Percentiles rank a stretch among this genome's conserved stretches.
Conservation (phyloP, 129 eudicot species). For the Heracleum sosnowskyi region DNA sequence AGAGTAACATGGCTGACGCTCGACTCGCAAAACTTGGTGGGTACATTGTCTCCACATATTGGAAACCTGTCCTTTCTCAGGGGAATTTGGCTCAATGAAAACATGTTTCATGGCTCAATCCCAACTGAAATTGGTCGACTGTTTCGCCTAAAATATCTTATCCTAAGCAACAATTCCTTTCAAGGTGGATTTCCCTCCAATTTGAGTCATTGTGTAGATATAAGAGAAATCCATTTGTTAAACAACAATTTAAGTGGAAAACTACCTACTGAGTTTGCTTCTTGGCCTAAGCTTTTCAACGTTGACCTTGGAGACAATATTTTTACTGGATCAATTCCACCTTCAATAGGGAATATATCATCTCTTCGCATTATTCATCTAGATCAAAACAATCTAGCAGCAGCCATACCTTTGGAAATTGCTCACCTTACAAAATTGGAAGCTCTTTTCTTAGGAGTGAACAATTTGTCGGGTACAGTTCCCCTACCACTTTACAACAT, state of each 20-base stretch:
- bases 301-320: not conserved
- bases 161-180: not conserved
- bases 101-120: not conserved
- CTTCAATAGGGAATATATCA: slow-evolving; percentile 17
- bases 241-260: not conserved
- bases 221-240: not conserved
- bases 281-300: slow-evolving; percentile 8
- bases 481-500: slow-evolving; percentile 10
- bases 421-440: not conserved
- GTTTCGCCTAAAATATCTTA: not conserved
- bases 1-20: not conserved
- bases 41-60: not conserved
- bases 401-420: slow-evolving; percentile 15
- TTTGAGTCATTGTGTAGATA: not conserved
- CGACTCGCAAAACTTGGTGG: not conserved
- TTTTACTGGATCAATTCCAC: slow-evolving; percentile 15
- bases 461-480: slow-evolving; percentile 11
- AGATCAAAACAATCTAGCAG: slow-evolving; percentile 5
- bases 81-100: not conserved
- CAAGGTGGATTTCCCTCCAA: not conserved
- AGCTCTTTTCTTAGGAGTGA: not conserved
- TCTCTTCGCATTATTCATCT: not conserved
- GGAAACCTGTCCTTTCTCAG: not conserved
- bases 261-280: not conserved
- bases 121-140: not conserved